Conservation (phyloP, 768 basidiomycete genomes). For the Neoboletus subvelutipes region DNA sequence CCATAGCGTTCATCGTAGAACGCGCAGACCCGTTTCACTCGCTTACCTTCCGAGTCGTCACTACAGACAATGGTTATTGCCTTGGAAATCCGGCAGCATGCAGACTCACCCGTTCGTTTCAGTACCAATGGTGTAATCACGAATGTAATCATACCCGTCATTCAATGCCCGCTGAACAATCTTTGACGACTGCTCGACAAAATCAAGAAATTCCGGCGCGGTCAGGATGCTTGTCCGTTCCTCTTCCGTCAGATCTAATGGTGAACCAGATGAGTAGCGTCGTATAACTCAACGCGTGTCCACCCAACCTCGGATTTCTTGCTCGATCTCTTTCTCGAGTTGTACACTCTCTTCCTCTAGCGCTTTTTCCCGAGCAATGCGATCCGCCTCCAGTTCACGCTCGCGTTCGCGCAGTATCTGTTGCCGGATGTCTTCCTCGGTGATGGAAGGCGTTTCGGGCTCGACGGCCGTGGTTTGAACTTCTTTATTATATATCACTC, state of each 20-base stretch:
- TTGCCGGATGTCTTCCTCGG: conserved; percentile 75
- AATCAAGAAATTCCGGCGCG: conserved; percentile 91
- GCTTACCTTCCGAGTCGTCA: conserved; percentile 87
- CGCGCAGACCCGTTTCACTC: conserved; percentile 90
- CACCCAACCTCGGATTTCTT: conserved; percentile 74
- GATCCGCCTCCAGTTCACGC: conserved; percentile 69
- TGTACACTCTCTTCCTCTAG: conserved; percentile 82
- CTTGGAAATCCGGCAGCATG: background rate
- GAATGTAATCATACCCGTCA: conserved; percentile 94
- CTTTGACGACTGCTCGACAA: conserved; percentile 92
- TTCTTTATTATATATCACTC: conserved; percentile 81
- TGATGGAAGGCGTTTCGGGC: conserved; percentile 45
- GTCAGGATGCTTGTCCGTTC: conserved; percentile 78
- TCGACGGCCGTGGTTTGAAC: conserved; percentile 74
- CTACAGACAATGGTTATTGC: conserved; percentile 39
- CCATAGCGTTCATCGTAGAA: conserved; percentile 91
- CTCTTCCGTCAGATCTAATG: conserved; percentile 79
- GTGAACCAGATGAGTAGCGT: conserved; percentile 4
- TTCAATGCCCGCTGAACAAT: conserved; percentile 93
- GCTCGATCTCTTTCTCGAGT: conserved; percentile 82
- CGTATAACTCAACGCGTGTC: background rate
- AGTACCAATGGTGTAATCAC: conserved; percentile 90
- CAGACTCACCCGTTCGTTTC: conserved; percentile 75
- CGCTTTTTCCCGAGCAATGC: conserved; percentile 67
- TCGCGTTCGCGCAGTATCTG: conserved; percentile 61